A percentile compares a stretch with the other conserved stretches of the same genome.
Evolutionary conservation across 2,329 filamentous ascomycete species (phyloP).

Genomic region (Stagonosporopsis cucurbitacearum): DNA sequence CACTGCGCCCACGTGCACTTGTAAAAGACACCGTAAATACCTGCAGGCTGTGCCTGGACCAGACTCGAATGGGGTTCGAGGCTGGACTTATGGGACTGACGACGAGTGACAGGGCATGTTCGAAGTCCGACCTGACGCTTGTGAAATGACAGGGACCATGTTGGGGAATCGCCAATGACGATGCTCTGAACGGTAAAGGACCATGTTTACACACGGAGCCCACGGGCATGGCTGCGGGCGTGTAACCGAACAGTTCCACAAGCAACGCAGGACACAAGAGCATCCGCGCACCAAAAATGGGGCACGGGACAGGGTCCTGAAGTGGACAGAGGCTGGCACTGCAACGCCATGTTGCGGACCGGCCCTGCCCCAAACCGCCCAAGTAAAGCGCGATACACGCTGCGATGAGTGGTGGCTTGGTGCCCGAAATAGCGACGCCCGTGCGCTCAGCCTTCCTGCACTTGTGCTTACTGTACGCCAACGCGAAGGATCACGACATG

Average conservation of each 20-base stretch:
- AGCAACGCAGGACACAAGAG: conserved; percentile 37
- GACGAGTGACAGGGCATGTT: conserved; percentile 33
- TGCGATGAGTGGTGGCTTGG: conserved; percentile 43
- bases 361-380: conserved; percentile 43
- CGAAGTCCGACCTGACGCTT: conserved; percentile 37
- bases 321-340: conserved; percentile 24
- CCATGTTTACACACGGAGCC: conserved; percentile 39
- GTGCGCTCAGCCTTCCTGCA: conserved; percentile 42
- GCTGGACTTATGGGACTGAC: conserved; percentile 22
- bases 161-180: conserved; percentile 35
- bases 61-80: conserved; percentile 32
- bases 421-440: conserved; percentile 41
- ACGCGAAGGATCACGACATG: conserved; percentile 30
- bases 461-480: conserved; percentile 36
- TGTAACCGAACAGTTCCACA: conserved; percentile 47
- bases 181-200: conserved; percentile 33
- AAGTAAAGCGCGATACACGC: conserved; percentile 33
- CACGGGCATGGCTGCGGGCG: conserved; percentile 43
- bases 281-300: conserved; percentile 43
- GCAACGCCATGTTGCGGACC: conserved; percentile 47
- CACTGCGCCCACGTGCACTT: conserved; percentile 42
- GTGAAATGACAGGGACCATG: conserved; percentile 31
- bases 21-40: conserved; percentile 47
- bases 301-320: conserved; percentile 24
- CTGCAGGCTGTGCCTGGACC: conserved; percentile 49